A percentile compares a stretch with the other conserved stretches of the same genome.
Conservation (phyloP, 2,329 filamentous ascomycete species). For the Ophiostoma triangulosporum region DNA sequence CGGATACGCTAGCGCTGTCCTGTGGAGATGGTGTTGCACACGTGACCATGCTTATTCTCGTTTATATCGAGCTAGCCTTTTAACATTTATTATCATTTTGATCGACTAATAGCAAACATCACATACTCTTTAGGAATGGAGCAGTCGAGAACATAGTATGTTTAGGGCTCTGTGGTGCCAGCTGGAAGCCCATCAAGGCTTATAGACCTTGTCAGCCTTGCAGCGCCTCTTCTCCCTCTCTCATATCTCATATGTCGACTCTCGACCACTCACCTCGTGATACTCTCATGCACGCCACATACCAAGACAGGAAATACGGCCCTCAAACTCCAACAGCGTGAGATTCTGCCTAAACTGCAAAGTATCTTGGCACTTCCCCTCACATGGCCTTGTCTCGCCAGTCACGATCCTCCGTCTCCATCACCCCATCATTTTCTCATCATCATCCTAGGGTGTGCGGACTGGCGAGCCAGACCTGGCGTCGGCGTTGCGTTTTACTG, state of each 20-base stretch:
- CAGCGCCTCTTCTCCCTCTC: neutral
- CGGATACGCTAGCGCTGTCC: neutral
- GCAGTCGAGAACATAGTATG: too few relatives aligned
- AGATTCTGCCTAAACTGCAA: neutral
- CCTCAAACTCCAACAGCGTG: neutral
- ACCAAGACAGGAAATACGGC: neutral
- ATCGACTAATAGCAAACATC: too few relatives aligned
- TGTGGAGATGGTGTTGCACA: too few relatives aligned
- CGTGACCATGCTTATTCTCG: too few relatives aligned
- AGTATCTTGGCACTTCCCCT: neutral
- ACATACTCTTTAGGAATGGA: too few relatives aligned
- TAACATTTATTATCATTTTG: too few relatives aligned
- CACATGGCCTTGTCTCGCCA: neutral
- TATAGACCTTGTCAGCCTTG: too few relatives aligned
- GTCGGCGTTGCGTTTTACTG: neutral
- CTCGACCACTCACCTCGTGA: neutral
- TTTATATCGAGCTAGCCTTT: too few relatives aligned
- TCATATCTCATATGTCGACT: too few relatives aligned
- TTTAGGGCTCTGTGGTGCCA: too few relatives aligned
- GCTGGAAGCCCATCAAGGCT: too few relatives aligned
- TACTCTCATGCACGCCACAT: neutral
- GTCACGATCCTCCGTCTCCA: neutral
- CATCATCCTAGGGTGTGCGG: neutral
- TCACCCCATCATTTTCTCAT: neutral
- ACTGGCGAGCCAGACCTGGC: neutral